Evolutionary conservation across 176 grass and related monocot species (phyloP), one percentile per base, ranked within the genome.

Genomic region (Elymus sibiricus): DNA sequence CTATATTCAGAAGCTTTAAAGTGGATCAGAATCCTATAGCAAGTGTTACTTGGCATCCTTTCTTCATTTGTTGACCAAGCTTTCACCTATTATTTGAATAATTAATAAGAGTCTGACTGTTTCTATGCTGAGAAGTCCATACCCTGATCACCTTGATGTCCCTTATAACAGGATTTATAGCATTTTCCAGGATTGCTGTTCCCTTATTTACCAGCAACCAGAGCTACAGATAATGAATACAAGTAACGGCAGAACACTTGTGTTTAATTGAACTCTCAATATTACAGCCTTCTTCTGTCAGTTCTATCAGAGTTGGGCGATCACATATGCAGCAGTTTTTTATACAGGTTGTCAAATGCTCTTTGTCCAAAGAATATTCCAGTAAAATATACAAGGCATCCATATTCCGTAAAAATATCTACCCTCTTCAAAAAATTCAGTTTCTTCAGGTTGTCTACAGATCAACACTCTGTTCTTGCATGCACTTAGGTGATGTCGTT

Each of bases 161-260:
- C 17, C 42, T 17, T 44, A 62, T 67, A 39, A 42, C 16, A 87
- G 76, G 24, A 82, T 79, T 69, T 74, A 42, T 6, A 51, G 15
- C 53, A 25, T 31, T 63, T 55, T 12, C n/a, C 51, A 44, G 53
- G 34, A 66, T 78, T 82, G 21, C 40, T 40, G 49, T 85, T 78
- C 43, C 67, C 32, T 64, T 76, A 87, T 80, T 62, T 82, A 75
- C 25, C 60, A 84, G 74, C 65, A 49, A 78, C 64, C 38, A 79
- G 55, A 79, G 39, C 29, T 64, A 38, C 40, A 75, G 67, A 64
- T 9, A 77, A 72, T 72, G 29, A 79, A 21, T 9, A 64, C 40
- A 53, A 51, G 49, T 65, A 61, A 70, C 49, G 51, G 13, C 38
- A 49, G 4, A 14, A 47, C 39, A 83, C 15, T 40, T 82, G 43